Evolutionary conservation across 176 grass and related monocot species (phyloP).

Genomic region (Metroxylon sagu): DNA sequence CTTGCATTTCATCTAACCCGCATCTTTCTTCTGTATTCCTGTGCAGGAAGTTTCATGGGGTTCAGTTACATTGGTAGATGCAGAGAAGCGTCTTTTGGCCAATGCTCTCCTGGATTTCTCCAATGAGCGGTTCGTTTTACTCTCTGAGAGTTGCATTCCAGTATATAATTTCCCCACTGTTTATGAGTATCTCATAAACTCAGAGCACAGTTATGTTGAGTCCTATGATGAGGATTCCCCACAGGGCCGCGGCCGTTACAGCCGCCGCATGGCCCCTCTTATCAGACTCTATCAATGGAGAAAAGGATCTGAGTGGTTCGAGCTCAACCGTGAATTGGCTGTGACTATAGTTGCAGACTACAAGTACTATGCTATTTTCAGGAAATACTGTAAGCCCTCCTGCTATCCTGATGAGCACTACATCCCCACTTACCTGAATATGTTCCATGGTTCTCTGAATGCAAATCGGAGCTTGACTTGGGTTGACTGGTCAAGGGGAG

Average conservation of each 20-base stretch:
- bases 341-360: not conserved
- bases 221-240: constrained; percentile 3
- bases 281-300: constrained; percentile 9
- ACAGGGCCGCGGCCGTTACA: constrained; percentile 3
- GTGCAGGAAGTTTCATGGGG: constrained; percentile 13
- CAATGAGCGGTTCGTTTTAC: constrained; percentile 14
- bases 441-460: constrained; percentile 9
- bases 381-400: constrained; percentile 8
- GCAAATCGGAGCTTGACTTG: constrained; percentile 1
- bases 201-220: constrained; percentile 3
- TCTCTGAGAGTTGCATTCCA: constrained; percentile 15
- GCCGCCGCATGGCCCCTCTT: constrained; percentile 1
- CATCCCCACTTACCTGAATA: constrained; percentile 10
- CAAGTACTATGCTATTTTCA: constrained; percentile 13
- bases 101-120: constrained; percentile 18
- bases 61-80: constrained; percentile 4
- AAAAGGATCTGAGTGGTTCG: constrained; percentile 17
- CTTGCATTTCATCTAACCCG: no score
- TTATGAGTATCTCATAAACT: constrained; percentile 4
- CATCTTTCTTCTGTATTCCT: not conserved
- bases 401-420: constrained; percentile 20
- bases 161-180: not conserved
- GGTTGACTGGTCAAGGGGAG: constrained; percentile 18
- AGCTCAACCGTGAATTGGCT: constrained; percentile 15
- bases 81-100: constrained; percentile 12